Evolutionary conservation across 805 yeast genomes (phyloP), one percentile per base, ranked within the genome.

Genomic region (Candida insectalens): DNA sequence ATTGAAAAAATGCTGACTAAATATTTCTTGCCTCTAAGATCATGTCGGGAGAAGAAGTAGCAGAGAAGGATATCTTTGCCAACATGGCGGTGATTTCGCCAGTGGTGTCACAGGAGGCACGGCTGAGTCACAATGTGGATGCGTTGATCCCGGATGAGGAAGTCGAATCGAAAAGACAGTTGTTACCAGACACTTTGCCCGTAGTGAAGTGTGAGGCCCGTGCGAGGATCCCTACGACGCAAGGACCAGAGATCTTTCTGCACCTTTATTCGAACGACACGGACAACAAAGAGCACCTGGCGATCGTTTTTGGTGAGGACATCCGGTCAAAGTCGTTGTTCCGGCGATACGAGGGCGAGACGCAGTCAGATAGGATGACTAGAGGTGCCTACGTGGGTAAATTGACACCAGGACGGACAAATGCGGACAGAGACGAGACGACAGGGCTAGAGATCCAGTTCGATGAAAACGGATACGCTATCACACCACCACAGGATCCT

Each of bases 301-400:
- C 98, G 5, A 89, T 92, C 38, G 98, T 92, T 4, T 89, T 92
- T 60, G 96, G 97, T 7, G 95, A 85, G 49, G 81, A 82, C 44
- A 79, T 92, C 34, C 68, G 95, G 44, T 84, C 95, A 2, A 67
- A 70, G 49, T 64, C 85, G 3, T 62, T 92, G 33, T 92, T 74
- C 59, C 68, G 61, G 29, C 60, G 60, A 33, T 62, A 83, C 34
- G 61, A 61, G 0, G 73, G 74, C 29, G 98, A 92, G 42, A 66
- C 95, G 1, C 96, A 87, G 57, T 79, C 74, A 46, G 96, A 85
- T 53, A 60, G 98, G 45, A 92, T 92, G 96, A 87, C 94, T n/a
- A 70, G 98, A 45, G 99, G 99, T 19, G 98, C 98, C 0, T 92
- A 92, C 46, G 74, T 83, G 21, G 99, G 99, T 5, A 77, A 75